A percentile compares a stretch with the other conserved stretches of the same genome.
These are phyloP conservation scores for Pseudocercospora cruenta DNA, from an alignment of 2,329 filamentous ascomycete species.

Conservation along the genomic window DNA sequence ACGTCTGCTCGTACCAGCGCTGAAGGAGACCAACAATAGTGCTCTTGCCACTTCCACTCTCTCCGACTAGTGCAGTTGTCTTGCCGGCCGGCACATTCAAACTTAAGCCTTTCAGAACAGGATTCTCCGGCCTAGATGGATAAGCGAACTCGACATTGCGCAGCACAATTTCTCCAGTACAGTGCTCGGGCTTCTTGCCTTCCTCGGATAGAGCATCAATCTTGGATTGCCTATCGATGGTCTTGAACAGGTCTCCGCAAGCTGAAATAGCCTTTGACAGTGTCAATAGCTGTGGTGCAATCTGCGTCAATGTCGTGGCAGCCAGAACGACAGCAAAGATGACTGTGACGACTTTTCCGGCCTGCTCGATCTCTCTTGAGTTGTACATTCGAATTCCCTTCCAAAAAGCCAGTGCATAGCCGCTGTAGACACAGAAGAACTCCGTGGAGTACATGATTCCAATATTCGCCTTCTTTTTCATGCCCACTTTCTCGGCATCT, in stretches of 20 bases:
- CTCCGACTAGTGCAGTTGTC: constrained; percentile 50
- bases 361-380: constrained; percentile 36
- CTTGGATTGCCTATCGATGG: constrained; percentile 45
- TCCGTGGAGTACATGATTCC: constrained; percentile 47
- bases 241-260: constrained; percentile 45
- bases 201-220: constrained; percentile 41
- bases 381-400: constrained; percentile 44
- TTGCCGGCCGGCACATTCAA: constrained; percentile 45
- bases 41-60: constrained; percentile 43
- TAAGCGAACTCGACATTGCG: constrained; percentile 72
- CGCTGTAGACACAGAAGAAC: constrained; percentile 46
- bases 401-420: constrained; percentile 48
- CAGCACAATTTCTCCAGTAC: constrained; percentile 59
- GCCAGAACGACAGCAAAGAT: constrained; percentile 18
- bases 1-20: constrained; percentile 36
- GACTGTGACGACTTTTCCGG: constrained; percentile 40
- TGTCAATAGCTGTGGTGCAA: constrained; percentile 45
- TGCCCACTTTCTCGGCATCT: constrained; percentile 48
- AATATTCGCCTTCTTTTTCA: constrained; percentile 48
- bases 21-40: constrained; percentile 41
- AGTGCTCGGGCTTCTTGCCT: constrained; percentile 26
- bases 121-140: constrained; percentile 50
- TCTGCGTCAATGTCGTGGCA: constrained; percentile 42
- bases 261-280: constrained; percentile 48
- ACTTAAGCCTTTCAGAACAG: constrained; percentile 41